phyloP scores from a whole-genome alignment of 2,329 filamentous ascomycete species.

The Xylariaceae sp. region DNA sequence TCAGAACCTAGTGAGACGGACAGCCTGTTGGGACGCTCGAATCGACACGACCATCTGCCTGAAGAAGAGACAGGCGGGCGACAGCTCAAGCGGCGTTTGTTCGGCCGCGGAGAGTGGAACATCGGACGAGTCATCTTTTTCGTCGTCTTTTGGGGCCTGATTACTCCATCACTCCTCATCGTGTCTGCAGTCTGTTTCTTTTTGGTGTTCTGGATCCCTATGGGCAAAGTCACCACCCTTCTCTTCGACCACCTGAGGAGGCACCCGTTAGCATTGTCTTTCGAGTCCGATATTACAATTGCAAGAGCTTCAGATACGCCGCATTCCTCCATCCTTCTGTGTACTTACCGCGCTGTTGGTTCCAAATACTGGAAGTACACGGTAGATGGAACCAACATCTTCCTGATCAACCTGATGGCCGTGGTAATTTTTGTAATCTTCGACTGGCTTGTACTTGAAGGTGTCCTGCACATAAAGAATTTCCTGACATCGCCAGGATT shows the following conservation, averaged over 20 bases:
- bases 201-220: conserved; percentile 94
- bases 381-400: conserved; percentile 96
- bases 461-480: conserved; percentile 63
- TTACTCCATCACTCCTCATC: conserved; percentile 79
- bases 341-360: conserved; percentile 94
- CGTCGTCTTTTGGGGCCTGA: conserved; percentile 87
- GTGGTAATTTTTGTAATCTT: conserved; percentile 93
- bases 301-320: conserved; percentile 67
- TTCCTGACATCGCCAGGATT: conserved; percentile 79
- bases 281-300: conserved; percentile 79
- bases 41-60: conserved; percentile 45
- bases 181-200: conserved; percentile 93
- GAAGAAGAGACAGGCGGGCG: conserved; percentile 30
- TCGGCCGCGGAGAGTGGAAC: conserved; percentile 95
- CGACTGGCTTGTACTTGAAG: conserved; percentile 78
- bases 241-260: conserved; percentile 87
- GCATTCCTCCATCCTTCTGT: conserved; percentile 83
- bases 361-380: conserved; percentile 99
- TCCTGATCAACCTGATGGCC: conserved; percentile 93
- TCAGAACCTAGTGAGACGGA: conserved; percentile 81
- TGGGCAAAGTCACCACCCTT: conserved; percentile 91
- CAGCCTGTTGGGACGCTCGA: conserved; percentile 68
- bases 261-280: conserved; percentile 87
- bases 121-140: conserved; percentile 94
- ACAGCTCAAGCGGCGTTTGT: conserved; percentile 74